Evolutionary conservation across 2,329 filamentous ascomycete genomes (phyloP).

Genomic region (Grosmannia huntii): DNA sequence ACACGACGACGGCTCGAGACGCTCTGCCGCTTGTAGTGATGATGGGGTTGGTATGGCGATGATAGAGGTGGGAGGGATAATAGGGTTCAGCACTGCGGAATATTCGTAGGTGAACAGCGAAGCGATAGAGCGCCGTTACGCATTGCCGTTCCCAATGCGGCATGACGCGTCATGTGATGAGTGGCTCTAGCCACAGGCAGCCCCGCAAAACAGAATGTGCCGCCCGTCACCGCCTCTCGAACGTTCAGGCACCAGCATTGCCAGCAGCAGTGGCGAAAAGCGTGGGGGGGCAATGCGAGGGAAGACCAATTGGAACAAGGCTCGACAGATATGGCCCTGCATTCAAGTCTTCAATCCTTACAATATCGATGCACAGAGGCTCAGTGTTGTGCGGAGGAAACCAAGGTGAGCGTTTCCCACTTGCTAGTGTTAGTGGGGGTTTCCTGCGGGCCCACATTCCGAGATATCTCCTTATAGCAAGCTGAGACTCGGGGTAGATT

Average conservation of each 20-base stretch:
- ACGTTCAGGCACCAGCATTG: conserved; percentile 1
- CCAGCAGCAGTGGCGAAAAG: neutral
- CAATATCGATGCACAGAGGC: neutral
- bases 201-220: neutral
- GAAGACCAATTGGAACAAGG: neutral
- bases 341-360: neutral
- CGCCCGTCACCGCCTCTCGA: neutral
- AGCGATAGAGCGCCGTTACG: neutral
- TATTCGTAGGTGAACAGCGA: conserved; percentile 3
- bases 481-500: neutral
- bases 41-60: neutral
- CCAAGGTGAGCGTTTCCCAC: neutral
- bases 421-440: neutral
- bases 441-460: neutral
- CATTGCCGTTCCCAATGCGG: conserved; percentile 2
- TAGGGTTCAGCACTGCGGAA: conserved; percentile 1
- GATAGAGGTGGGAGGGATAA: neutral
- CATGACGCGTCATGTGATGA: conserved; percentile 10
- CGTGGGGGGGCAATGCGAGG: neutral
- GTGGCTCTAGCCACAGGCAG: neutral
- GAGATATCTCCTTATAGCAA: neutral
- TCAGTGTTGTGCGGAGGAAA: neutral
- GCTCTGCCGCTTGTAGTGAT: neutral
- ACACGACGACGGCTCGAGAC: neutral
- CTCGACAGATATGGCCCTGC: neutral